phyloP scores from a whole-genome alignment of 1,139 yeast genomes.

The Arxiozyma bovina region DNA sequence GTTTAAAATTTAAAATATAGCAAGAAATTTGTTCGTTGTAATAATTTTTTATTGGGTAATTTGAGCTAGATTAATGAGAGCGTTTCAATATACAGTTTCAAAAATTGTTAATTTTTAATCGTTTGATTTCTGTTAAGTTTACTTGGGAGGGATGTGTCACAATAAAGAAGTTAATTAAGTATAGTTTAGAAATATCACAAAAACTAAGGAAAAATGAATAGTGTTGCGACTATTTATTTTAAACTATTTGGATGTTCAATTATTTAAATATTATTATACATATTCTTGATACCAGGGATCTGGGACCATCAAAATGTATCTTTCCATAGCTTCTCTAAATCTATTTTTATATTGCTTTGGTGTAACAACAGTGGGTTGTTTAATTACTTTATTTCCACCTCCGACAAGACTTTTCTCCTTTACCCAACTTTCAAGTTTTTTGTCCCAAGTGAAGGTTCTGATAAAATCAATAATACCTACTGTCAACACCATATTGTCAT shows the following conservation, averaged over 20 bases:
- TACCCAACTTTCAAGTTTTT: slow-evolving; percentile 96
- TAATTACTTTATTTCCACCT: slow-evolving; percentile 63
- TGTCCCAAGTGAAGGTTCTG: slow-evolving; percentile 97
- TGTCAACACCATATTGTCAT: slow-evolving; percentile 55
- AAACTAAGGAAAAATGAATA: background rate
- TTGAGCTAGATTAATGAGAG: background rate
- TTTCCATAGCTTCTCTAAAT: slow-evolving; percentile 95
- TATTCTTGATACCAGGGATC: slow-evolving; percentile 60
- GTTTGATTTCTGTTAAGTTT: background rate
- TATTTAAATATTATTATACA: slow-evolving; percentile 9
- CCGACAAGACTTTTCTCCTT: slow-evolving; percentile 87
- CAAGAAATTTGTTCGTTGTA: too few species aligned
- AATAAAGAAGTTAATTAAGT: background rate
- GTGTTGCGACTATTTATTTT: background rate
- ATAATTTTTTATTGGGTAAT: too few species aligned
- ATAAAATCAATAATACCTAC: slow-evolving; percentile 96
- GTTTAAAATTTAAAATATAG: too few species aligned
- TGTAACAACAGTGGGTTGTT: slow-evolving; percentile 94
- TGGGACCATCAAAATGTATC: slow-evolving; percentile 90
- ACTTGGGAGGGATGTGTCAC: background rate
- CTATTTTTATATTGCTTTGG: slow-evolving; percentile 91
- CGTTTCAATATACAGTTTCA: background rate
- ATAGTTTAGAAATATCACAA: too few species aligned
- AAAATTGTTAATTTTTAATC: background rate
- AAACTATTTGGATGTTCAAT: background rate